Evolutionary conservation across 768 basidiomycete genomes (phyloP), one percentile per base, ranked within the genome.

Genomic region (Boletus fagicola): DNA sequence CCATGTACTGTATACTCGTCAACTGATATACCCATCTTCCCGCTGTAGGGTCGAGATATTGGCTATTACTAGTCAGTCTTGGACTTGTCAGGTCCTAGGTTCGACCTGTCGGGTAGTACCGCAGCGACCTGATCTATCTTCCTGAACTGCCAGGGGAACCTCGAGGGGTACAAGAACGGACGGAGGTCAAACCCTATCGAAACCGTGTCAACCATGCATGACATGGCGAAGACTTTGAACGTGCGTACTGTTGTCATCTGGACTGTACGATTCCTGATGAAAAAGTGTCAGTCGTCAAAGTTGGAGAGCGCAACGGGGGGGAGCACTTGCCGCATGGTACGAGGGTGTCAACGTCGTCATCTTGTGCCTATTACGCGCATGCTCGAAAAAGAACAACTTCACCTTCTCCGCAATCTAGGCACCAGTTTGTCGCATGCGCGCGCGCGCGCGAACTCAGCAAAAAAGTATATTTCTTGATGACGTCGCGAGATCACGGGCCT

Each of bases 341-440:
- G 92, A 82, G 1, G 94, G 94, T 3, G 94, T 97, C 59, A 97
- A 69, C 0, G 93, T 96, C 26, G 94, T 96, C 94, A 99, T 98
- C 83, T 99, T 99, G 77, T 98, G 97, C 46, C 95, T 77, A 71
- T 99, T 99, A 52, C 95, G 80, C 0, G 97, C 97, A 64, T 99
- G 86, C 71, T 97, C 94, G 64, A 94, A 96, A 78, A 92, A 98
- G 78, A 99, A 99, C 39, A 86, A 75, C 71, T 99, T 98, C 66
- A 99, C 97, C 77, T 98, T 98, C 64, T 92, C 88, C 16, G 95
- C 97, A 56, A 98, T 94, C 94, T 64, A 6, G 1, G 1, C 11
- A 4, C 5, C 2, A 13, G 24, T 33, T 28, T 26, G 35, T 36
- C 1, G 31, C n/a, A n/a, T n/a, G n/a, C n/a, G n/a, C n/a, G n/a